These are phyloP conservation scores for Calendula officinalis DNA, from an alignment of 129 eudicot genomes.

Conservation along the genomic window DNA sequence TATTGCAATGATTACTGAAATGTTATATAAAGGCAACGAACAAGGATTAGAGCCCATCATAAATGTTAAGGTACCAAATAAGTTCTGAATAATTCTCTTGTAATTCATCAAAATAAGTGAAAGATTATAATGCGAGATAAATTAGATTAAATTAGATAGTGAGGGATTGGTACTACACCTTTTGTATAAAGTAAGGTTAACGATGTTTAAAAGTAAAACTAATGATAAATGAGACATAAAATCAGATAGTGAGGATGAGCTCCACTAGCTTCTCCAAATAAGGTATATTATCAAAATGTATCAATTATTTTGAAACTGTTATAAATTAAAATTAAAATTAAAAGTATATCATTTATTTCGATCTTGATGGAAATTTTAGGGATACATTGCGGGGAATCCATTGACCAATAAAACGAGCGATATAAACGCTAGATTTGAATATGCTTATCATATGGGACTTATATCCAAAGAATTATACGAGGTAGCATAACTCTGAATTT, in stretches of 20 bases:
- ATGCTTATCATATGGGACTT: constrained; percentile 27
- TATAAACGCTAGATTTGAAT: constrained; percentile 20
- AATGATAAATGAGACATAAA: no score
- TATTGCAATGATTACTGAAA: constrained; percentile 21
- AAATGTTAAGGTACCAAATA: constrained; percentile 9
- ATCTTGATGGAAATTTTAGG: constrained; percentile 12
- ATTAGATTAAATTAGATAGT: no score
- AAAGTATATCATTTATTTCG: not conserved
- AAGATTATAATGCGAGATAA: no score
- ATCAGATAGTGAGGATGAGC: no score
- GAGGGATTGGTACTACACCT: no score
- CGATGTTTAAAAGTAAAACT: no score
- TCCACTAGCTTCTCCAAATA: no score
- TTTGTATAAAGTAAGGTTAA: no score
- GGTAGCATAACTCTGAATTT: not conserved
- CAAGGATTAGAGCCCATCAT: constrained; percentile 28
- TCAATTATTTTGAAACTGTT: no score
- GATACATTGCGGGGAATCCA: constrained; percentile 29
- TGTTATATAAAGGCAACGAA: constrained; percentile 25
- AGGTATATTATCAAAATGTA: no score
- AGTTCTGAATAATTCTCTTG: not conserved
- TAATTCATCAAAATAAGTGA: not conserved
- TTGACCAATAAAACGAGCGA: constrained; percentile 11
- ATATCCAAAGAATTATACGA: constrained; percentile 29
- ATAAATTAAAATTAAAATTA: not conserved